Evolutionary conservation across 2,329 filamentous ascomycete genomes (phyloP).

Genomic region (Nectriaceae sp.): DNA sequence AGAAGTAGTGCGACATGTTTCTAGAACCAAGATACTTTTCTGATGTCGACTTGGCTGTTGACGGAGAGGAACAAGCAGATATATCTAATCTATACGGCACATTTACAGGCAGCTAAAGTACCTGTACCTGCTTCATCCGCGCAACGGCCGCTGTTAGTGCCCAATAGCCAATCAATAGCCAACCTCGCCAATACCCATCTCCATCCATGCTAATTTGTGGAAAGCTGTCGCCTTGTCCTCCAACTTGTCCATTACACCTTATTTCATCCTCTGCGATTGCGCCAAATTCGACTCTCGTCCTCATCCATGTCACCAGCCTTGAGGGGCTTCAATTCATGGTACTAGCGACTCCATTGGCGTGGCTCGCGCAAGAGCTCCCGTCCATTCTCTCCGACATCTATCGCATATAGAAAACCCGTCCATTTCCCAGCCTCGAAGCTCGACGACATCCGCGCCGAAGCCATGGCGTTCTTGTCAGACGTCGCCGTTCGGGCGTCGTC

Average conservation of each 20-base stretch:
- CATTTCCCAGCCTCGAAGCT: neutral
- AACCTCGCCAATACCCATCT: neutral
- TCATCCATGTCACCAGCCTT: neutral
- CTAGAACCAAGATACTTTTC: too few species aligned
- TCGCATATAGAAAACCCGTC: constrained; percentile 11
- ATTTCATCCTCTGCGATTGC: neutral
- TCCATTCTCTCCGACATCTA: constrained; percentile 13
- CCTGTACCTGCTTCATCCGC: too few species aligned
- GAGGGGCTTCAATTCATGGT: constrained; percentile 21
- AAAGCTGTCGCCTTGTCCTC: constrained; percentile 24
- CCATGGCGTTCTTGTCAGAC: too few species aligned
- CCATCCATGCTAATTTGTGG: constrained; percentile 3
- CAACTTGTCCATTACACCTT: neutral
- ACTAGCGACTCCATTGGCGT: constrained; percentile 23
- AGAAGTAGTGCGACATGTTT: too few species aligned
- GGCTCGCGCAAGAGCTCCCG: constrained; percentile 27
- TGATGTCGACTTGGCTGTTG: too few species aligned
- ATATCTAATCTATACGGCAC: too few species aligned
- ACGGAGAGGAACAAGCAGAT: too few species aligned
- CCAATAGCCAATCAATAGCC: constrained; percentile 20
- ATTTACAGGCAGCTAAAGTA: too few species aligned
- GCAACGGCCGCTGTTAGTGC: too few species aligned
- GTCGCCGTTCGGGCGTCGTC: too few species aligned
- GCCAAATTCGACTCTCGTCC: neutral
- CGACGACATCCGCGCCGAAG: constrained; percentile 3